Percentiles rank a stretch among this genome's conserved stretches.
Conservation (phyloP, 1,284 basidiomycete species). For the Cryptococcus sp. region DNA sequence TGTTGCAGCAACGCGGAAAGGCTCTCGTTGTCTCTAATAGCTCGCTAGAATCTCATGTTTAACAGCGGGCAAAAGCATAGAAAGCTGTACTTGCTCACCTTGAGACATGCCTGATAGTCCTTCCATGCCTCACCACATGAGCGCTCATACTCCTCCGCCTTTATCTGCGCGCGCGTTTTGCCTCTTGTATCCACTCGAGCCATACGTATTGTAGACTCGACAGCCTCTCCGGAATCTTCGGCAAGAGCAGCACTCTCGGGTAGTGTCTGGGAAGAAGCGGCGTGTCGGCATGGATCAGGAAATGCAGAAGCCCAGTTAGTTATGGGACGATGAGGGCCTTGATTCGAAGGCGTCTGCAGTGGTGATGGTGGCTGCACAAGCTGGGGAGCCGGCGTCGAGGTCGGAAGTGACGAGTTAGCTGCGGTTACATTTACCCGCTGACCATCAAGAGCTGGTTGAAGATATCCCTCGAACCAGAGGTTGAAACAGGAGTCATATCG, state of each 20-base stretch:
- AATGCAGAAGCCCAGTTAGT: conserved; percentile 35
- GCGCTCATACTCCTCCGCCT: conserved; percentile 75
- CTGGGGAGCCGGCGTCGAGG: conserved; percentile 2
- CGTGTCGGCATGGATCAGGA: conserved; percentile 3
- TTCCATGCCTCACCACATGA: conserved; percentile 80
- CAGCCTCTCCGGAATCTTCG: conserved; percentile 1
- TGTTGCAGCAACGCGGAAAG: conserved; percentile 73
- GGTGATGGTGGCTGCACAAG: neutral
- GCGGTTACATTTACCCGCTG: neutral
- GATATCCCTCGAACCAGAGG: conserved; percentile 92
- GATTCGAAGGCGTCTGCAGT: neutral
- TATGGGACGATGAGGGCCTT: conserved; percentile 10
- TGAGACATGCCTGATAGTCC: conserved; percentile 75
- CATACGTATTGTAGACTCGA: neutral
- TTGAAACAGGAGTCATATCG: conserved; percentile 93
- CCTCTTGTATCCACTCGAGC: conserved; percentile 37
- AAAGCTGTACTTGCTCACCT: conserved; percentile 57
- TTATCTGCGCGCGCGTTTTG: conserved; percentile 46
- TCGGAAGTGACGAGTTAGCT: neutral
- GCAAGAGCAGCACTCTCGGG: neutral
- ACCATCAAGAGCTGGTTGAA: conserved; percentile 63
- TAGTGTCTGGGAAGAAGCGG: too few species aligned
- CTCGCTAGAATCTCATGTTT: conserved; percentile 60
- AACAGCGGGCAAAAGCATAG: conserved; percentile 1
- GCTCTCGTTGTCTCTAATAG: conserved; percentile 71